A percentile compares a stretch with the other conserved stretches of the same genome.
Evolutionary conservation across 2,329 filamentous ascomycete species (phyloP).

Genomic region (Chaetomium sp.): DNA sequence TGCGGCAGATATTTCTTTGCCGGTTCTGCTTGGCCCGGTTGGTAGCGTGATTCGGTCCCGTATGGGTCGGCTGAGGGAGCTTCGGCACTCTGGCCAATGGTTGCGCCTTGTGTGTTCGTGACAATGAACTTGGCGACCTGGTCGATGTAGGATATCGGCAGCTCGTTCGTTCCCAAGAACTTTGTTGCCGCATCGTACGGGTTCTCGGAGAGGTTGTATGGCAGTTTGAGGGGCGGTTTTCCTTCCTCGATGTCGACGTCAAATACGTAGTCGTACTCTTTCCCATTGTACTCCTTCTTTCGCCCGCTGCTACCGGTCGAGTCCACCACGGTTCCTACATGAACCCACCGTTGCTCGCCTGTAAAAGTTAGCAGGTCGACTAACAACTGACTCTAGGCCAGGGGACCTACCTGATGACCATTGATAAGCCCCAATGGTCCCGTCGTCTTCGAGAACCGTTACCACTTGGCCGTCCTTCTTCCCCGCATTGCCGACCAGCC

Average conservation of each 20-base stretch:
- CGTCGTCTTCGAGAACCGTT: slow-evolving; percentile 78
- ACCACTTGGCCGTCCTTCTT: slow-evolving; percentile 96
- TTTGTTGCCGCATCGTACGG: slow-evolving; percentile 87
- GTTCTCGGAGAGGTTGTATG: slow-evolving; percentile 87
- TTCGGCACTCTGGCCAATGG: slow-evolving; percentile 58
- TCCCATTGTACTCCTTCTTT: slow-evolving; percentile 69
- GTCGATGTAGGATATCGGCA: slow-evolving; percentile 81
- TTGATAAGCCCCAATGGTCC: slow-evolving; percentile 76
- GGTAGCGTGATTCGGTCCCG: slow-evolving; percentile 71
- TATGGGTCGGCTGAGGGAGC: slow-evolving; percentile 58
- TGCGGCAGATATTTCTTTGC: slow-evolving; percentile 62
- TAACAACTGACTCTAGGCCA: too few relatives aligned
- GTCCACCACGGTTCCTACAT: slow-evolving; percentile 91
- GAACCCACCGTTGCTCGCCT: slow-evolving; percentile 68
- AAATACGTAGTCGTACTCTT: slow-evolving; percentile 94
- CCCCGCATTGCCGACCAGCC: slow-evolving; percentile 71
- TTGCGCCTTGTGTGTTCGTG: slow-evolving; percentile 80
- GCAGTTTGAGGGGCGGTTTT: slow-evolving; percentile 86
- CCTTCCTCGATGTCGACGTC: slow-evolving; percentile 95
- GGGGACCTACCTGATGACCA: slow-evolving; percentile 59
- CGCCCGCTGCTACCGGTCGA: slow-evolving; percentile 75
- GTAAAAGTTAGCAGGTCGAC: slow-evolving; percentile 19
- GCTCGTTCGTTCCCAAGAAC: slow-evolving; percentile 82
- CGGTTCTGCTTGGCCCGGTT: slow-evolving; percentile 57
- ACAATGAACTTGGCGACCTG: slow-evolving; percentile 90